Base-by-base conservation (phyloP, 805 yeast species). In the Candida rishiriensis region DNA sequence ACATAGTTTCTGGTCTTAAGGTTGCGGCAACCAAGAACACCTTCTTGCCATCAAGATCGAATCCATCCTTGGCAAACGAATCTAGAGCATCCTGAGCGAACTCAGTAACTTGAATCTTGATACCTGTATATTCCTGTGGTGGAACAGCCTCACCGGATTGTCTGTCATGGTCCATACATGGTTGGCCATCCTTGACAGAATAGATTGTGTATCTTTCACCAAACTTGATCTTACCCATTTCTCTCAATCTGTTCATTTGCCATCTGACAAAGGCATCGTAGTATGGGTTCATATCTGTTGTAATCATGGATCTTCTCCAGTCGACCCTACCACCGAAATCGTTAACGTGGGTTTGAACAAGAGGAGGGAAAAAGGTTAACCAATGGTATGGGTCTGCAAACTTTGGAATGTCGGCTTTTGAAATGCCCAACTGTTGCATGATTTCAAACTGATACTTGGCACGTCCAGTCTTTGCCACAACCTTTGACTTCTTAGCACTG, bases 81-180 rank as follows among this genome's bases (percentile, higher is more conserved):
- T 77, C 76, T 35, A 79, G 71, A 29, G 88, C 84, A 40, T 65
- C 73, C 8, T 71, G 67, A 38, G 83, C 71, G 63, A 79, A 79
- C 53, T 81, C 84, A 26, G 73, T 66, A 38, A 84, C 75, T 64
- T 78, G 71, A 60, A 93, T 91, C 77, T 93, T 93, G 64, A 93
- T 80, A 56, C 90, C 97, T 30, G 88, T 81, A 68, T 93, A 93
- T 68, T 93, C 99, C 71, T 93, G 98, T 35, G 99, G 97, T 54
- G 83, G 78, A 36, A 93, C 93, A 67, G 95, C 98, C 72, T 93
- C 99, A 64, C 99, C 99, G 40, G 91, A 79, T 68, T 79, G 85
- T 76, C 99, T 84, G 70, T 93, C 99, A 68, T 93, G 99, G 69
- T 93, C 99, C 91, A 93, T 90, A 76, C 99, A 93, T 34, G 99